These are phyloP conservation scores for Clarireedia paspali DNA, from an alignment of 2,329 filamentous ascomycete genomes.

Conservation along the genomic window DNA sequence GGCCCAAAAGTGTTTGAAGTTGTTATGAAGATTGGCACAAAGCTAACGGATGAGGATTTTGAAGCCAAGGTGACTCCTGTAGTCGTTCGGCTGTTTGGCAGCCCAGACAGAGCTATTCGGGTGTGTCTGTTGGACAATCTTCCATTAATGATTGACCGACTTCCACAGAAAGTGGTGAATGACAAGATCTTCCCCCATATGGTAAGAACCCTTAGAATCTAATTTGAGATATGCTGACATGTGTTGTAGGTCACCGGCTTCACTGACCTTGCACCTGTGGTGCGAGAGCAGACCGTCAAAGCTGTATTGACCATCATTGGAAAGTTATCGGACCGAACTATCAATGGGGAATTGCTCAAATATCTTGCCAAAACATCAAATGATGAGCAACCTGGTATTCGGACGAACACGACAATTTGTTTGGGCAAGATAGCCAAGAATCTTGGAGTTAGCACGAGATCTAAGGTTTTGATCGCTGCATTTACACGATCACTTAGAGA, in stretches of 20 bases:
- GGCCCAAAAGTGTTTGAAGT: constrained; percentile 84
- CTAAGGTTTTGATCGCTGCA: constrained; percentile 87
- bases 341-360: constrained; percentile 87
- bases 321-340: constrained; percentile 84
- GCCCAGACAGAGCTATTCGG: constrained; percentile 84
- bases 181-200: constrained; percentile 96
- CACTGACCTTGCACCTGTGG: constrained; percentile 81
- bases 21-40: constrained; percentile 84
- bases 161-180: constrained; percentile 83
- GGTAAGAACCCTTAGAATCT: constrained; percentile 39
- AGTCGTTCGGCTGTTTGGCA: constrained; percentile 78
- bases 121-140: constrained; percentile 87
- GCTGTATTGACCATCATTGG: constrained; percentile 79
- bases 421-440: constrained; percentile 93
- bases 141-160: constrained; percentile 81
- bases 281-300: constrained; percentile 93
- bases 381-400: constrained; percentile 92
- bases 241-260: constrained; percentile 73
- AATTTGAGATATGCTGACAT: constrained; percentile 14
- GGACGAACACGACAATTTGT: constrained; percentile 97
- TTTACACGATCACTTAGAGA: constrained; percentile 85
- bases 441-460: constrained; percentile 66
- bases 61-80: constrained; percentile 77
- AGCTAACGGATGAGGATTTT: constrained; percentile 85
- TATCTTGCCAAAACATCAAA: constrained; percentile 94